Percentiles rank a stretch among this genome's conserved stretches.
Conservation (phyloP, 2,329 filamentous ascomycete genomes). For the Fusarium mangiferae region DNA sequence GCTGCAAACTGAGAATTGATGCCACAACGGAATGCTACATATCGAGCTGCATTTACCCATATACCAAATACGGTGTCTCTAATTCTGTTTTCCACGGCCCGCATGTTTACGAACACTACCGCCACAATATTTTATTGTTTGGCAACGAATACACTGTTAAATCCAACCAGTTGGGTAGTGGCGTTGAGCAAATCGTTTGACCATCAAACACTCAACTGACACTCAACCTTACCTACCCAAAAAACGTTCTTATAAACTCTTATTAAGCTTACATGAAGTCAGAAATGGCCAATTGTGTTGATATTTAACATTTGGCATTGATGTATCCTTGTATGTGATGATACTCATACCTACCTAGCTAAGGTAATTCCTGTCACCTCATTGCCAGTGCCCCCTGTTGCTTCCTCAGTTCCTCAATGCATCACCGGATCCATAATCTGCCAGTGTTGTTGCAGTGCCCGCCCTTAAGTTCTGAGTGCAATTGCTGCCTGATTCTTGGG, state of each 20-base stretch:
- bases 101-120: not conserved
- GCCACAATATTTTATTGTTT: not conserved
- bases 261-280: not conserved
- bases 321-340: not conserved
- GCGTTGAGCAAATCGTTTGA: not conserved
- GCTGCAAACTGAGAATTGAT: not conserved
- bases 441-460: not conserved
- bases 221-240: not conserved
- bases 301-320: not conserved
- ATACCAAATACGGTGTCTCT: not conserved
- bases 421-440: not conserved
- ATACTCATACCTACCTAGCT: not conserved
- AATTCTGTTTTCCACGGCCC: not conserved
- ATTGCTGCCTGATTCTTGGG: not conserved
- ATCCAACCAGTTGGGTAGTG: not conserved
- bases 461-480: not conserved
- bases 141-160: not conserved
- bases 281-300: not conserved
- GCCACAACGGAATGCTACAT: not conserved
- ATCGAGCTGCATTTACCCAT: not conserved
- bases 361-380: not conserved
- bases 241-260: not conserved
- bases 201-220: not conserved
- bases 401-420: slow-evolving; percentile 5
- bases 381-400: not conserved